Conservation (phyloP, 192 early-diverging fungal genomes). For the Backusella macrospora region DNA sequence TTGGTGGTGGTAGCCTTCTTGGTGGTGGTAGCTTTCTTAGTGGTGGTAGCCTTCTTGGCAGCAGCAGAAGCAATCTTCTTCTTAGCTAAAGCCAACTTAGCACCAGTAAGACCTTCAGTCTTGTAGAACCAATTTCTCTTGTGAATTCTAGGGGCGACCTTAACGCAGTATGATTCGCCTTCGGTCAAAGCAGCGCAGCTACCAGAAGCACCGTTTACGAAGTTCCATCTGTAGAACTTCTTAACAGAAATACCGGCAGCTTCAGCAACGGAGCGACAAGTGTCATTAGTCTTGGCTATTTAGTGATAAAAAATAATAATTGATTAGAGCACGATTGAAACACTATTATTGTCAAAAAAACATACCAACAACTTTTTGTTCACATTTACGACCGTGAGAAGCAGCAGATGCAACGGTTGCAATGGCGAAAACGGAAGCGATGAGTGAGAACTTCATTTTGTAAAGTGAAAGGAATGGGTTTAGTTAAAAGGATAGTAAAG, state of each 20-base stretch:
- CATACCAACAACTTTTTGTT: slow-evolving; percentile 15
- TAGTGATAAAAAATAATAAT: not conserved
- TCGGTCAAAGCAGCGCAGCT: slow-evolving; percentile 15
- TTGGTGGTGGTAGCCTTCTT: slow-evolving; percentile 5
- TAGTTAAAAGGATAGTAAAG: not conserved
- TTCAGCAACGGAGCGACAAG: slow-evolving; percentile 20
- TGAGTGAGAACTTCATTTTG: slow-evolving; percentile 40
- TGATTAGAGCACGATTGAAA: not conserved
- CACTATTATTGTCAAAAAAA: not conserved
- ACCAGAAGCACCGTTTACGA: slow-evolving; percentile 1
- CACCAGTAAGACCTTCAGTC: not conserved
- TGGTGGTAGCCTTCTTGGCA: not conserved
- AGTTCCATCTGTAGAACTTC: slow-evolving; percentile 17
- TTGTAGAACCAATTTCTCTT: slow-evolving; percentile 20
- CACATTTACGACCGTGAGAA: slow-evolving; percentile 8
- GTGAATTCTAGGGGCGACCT: not conserved
- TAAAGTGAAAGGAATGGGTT: slow-evolving; percentile 21
- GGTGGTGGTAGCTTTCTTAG: slow-evolving; percentile 13
- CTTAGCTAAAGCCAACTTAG: slow-evolving; percentile 21
- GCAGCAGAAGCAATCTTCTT: slow-evolving; percentile 21
- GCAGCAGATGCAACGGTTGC: slow-evolving; percentile 20
- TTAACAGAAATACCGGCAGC: not conserved
- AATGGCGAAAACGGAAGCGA: slow-evolving; percentile 31
- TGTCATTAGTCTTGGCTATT: slow-evolving; percentile 16
- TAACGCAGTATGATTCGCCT: slow-evolving; percentile 31